Evolutionary conservation across 2,329 filamentous ascomycete species (phyloP).

Genomic region (Parasarocladium wereldwijsianum): DNA sequence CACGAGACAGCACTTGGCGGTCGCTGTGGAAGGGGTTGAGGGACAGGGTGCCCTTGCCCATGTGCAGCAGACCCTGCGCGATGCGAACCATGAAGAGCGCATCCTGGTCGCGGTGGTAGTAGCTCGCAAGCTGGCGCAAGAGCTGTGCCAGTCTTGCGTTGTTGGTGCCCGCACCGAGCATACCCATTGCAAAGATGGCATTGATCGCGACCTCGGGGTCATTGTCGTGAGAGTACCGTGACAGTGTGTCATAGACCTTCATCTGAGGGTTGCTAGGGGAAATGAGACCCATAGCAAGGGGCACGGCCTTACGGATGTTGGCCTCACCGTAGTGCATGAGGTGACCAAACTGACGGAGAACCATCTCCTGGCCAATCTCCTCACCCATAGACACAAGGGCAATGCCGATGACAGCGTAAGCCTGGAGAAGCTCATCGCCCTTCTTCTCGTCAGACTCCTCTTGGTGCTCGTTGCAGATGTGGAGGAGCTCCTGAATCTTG

Average conservation of each 20-base stretch:
- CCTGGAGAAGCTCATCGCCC: conserved; percentile 86
- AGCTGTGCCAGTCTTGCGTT: conserved; percentile 93
- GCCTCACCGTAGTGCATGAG: conserved; percentile 98
- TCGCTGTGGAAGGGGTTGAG: conserved; percentile 99
- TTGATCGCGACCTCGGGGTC: conserved; percentile 98
- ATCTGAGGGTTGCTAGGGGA: conserved; percentile 98
- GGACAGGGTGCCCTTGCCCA: conserved; percentile 96
- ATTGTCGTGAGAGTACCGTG: conserved; percentile 95
- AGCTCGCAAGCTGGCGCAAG: conserved; percentile 85
- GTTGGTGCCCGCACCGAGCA: conserved; percentile 92
- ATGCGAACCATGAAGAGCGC: conserved; percentile 98
- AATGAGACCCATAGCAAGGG: conserved; percentile 89
- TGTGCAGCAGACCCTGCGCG: conserved; percentile 90
- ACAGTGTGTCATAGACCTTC: conserved; percentile 98
- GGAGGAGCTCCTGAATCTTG: conserved; percentile 91
- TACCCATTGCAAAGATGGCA: conserved; percentile 97
- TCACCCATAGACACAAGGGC: conserved; percentile 96
- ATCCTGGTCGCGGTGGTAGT: conserved; percentile 94
- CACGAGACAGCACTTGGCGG: conserved; percentile 83
- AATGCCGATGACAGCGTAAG: conserved; percentile 89
- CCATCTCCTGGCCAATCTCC: conserved; percentile 97
- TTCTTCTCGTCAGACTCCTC: conserved; percentile 92
- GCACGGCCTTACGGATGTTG: conserved; percentile 93
- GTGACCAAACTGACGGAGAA: conserved; percentile 90
- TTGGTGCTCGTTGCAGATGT: conserved; percentile 95